Evolutionary conservation across 2,329 filamentous ascomycete species (phyloP), one percentile per base, ranked within the genome.

Genomic region (Epichloe glyceriae): DNA sequence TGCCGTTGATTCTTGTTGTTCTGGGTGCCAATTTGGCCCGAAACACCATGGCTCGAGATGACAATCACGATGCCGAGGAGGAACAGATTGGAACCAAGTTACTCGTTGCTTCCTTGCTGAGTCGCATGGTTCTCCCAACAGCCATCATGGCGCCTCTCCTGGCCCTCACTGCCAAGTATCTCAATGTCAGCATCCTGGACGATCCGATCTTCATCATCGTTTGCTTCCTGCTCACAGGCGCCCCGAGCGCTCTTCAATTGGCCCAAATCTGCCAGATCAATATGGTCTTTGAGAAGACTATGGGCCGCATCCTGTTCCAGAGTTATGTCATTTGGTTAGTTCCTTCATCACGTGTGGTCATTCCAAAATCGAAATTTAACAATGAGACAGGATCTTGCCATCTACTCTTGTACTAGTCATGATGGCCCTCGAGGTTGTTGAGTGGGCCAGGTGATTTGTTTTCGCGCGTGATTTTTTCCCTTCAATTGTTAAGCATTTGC

Each of bases 261-360:
- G 91, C 93, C 6, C 93, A 98, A 70, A 98, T 98, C 54, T 98
- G 93, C 70, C 93, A 97, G 75, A 86, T 97, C 70, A 98, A 98
- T 68, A 85, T 85, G 55, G 93, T 98, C 10, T 98, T 88, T 67
- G 91, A 97, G 73, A 82, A 85, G 17, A 88, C 93, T 46, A 97
- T 98, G 90, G 86, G 87, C 55, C 86, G 82, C 65, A 77, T 98
- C 51, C 71, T 97, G 47, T 95, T 97, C 73, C 91, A 96, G 73
- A 96, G 91, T 70, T 70, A 70, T 55, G 68, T 98, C 53, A 83
- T 96, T 56, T 95, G 89, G 88, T 88, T 73, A 70, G 82, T 74
- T 49, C 43, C 46, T 35, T 44, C 22, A 10, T 19, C 19, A 26
- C 5, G n/a, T 12, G 15, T 8, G 11, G 14, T 20, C 6, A n/a